Percentiles rank a stretch among this genome's conserved stretches.
These are phyloP conservation scores for Takashimella koratensis DNA, from an alignment of 1,284 basidiomycete genomes.

Conservation along the genomic window DNA sequence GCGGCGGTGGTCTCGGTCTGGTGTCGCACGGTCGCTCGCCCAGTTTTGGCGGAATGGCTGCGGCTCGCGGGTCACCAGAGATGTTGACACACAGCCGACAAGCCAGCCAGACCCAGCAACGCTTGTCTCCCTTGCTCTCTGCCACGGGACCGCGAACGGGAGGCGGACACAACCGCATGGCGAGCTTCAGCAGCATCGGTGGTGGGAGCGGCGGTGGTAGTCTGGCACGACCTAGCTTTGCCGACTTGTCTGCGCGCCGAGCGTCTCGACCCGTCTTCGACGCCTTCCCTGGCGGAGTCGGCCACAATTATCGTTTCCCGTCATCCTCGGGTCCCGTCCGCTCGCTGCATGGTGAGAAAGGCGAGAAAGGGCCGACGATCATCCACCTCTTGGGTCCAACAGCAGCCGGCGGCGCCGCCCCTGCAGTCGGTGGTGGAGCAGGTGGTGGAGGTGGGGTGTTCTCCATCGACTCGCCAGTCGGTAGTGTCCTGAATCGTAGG, in stretches of 20 bases:
- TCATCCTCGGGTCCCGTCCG: constrained; percentile 24
- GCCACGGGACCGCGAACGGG: neutral
- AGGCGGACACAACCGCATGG: constrained; percentile 13
- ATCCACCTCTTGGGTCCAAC: constrained; percentile 38
- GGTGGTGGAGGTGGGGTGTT: neutral
- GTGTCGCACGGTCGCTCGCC: neutral
- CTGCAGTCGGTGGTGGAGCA: neutral
- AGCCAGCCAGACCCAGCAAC: neutral
- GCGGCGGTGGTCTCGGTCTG: neutral
- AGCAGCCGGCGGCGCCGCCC: too few species aligned
- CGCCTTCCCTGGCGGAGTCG: constrained; percentile 13
- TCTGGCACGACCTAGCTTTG: constrained; percentile 27
- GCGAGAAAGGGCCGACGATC: constrained; percentile 24
- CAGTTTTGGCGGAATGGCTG: neutral
- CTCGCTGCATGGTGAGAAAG: constrained; percentile 12
- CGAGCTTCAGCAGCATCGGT: constrained; percentile 3
- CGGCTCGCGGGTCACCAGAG: constrained; percentile 1
- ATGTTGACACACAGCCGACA: neutral
- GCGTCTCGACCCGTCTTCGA: constrained; percentile 31
- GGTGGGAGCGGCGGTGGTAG: neutral
- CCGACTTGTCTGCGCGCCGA: constrained; percentile 31
- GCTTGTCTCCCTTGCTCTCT: neutral
- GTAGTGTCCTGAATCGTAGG: neutral
- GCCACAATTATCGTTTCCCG: constrained; percentile 30
- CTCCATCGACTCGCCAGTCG: neutral